Evolutionary conservation across 2,329 filamentous ascomycete genomes (phyloP).

Genomic region (Hypoxylon sp.): DNA sequence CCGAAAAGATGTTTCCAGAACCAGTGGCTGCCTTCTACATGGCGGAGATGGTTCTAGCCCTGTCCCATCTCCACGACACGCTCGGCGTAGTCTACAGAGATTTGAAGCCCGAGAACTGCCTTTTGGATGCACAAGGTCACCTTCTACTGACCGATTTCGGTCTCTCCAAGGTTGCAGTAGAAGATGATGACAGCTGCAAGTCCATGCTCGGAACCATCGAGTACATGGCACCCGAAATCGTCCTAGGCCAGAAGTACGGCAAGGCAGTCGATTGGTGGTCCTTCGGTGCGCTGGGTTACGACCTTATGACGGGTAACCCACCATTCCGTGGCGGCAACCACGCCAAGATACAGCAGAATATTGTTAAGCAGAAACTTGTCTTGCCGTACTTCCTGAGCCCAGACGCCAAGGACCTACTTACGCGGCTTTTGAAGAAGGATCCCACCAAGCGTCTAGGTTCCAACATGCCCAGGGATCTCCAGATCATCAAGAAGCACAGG

Average conservation of each 20-base stretch:
- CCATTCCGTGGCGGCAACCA: conserved; percentile 93
- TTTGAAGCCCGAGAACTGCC: conserved; percentile 96
- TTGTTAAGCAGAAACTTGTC: conserved; percentile 89
- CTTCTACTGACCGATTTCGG: conserved; percentile 96
- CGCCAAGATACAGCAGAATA: conserved; percentile 95
- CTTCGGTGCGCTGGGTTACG: conserved; percentile 90
- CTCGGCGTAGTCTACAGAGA: conserved; percentile 97
- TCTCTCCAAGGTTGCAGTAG: conserved; percentile 91
- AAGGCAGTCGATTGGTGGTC: conserved; percentile 99
- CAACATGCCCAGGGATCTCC: conserved; percentile 89
- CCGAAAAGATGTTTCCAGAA: conserved; percentile 96
- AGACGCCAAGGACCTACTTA: conserved; percentile 94
- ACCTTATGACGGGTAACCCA: conserved; percentile 90
- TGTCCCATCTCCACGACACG: conserved; percentile 91
- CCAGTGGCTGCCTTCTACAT: conserved; percentile 95
- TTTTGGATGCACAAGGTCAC: conserved; percentile 91
- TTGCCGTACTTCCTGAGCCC: conserved; percentile 91
- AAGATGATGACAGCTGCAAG: conserved; percentile 77
- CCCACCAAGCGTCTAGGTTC: conserved; percentile 89
- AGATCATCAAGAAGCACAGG: conserved; percentile 87
- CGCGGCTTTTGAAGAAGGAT: conserved; percentile 89
- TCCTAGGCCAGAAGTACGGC: conserved; percentile 88
- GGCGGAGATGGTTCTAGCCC: conserved; percentile 95
- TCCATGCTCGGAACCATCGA: conserved; percentile 95
- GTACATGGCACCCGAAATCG: conserved; percentile 98